Base-by-base conservation (phyloP, 2,329 filamentous ascomycete species). In the Fusarium beomiforme region DNA sequence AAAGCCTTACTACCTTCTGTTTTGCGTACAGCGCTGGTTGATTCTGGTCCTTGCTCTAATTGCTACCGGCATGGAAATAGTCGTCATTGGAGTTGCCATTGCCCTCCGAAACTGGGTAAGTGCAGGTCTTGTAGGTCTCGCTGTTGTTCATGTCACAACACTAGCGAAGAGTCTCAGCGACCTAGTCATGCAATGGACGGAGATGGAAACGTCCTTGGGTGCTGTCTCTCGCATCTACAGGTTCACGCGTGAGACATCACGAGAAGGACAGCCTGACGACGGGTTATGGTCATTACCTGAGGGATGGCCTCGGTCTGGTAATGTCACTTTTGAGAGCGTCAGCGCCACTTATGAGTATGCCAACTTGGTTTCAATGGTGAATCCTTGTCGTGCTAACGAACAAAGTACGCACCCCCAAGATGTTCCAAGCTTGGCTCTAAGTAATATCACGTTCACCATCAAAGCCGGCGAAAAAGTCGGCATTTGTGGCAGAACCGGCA, bases 171-270 rank as follows among this genome's bases (percentile, higher is more conserved):
- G 34, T 16, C 42, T 58, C 2, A 39, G 54, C 14, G 54, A 58
- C 14, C 33, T 58, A 9, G 54, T 58, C 19, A 58, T 58, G 54
- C 54, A 58, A 33, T 58, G 54, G 54, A 58, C 54, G 19, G 54
- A 58, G 6, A 58, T 58, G 42, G 54, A 58, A 16, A 58, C 54
- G 1, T 58, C 54, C 8, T 24, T 58, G n/a, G 54, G 54, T 6
- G 54, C 54, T 14, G 54, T 58, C 11, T 58, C 43, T 7, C 54
- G 54, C 13, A 58, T 58, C 12, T 58, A 56, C 29, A 56, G 41
- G 12, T 56, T 56, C 14, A n/a, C 53, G 14, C 29, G 23, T 2
- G 53, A 56, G 10, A 44, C 39, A 17, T 8, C 34, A 36, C 34
- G 34, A 36, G 34, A 36, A 36, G 34, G 6, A 19, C 34, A 36